A percentile compares a stretch with the other conserved stretches of the same genome.
These are phyloP conservation scores for Wickerhamomyces rabaulensis DNA, from an alignment of 805 yeast species.

Conservation along the genomic window DNA sequence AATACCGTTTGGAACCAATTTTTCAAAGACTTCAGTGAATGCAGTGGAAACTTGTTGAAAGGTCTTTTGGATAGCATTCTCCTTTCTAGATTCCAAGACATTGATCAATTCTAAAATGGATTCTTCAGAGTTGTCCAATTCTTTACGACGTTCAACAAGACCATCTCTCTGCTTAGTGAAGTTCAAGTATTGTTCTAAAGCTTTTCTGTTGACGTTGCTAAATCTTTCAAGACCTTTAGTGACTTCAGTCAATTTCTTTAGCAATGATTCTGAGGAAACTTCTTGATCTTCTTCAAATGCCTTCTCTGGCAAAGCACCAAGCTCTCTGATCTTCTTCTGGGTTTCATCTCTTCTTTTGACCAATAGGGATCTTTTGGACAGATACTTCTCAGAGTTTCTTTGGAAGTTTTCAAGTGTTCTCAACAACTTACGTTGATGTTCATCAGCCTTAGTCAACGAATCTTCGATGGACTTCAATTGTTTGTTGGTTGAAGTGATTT, in stretches of 20 bases:
- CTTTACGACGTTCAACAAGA: conserved; percentile 57
- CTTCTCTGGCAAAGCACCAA: conserved; percentile 89
- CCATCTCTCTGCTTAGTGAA: conserved; percentile 71
- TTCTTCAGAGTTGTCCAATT: conserved; percentile 60
- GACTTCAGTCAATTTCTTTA: conserved; percentile 46
- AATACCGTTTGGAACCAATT: conserved; percentile 76
- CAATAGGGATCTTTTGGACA: conserved; percentile 58
- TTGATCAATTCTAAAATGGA: conserved; percentile 70
- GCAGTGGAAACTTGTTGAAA: conserved; percentile 71
- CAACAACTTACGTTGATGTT: conserved; percentile 48
- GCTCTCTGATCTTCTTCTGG: conserved; percentile 65
- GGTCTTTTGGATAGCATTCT: conserved; percentile 73
- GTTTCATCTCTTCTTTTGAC: conserved; percentile 63
- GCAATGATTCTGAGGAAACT: conserved; percentile 45
- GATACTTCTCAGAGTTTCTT: conserved; percentile 56
- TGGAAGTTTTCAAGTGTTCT: conserved; percentile 56
- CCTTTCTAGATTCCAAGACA: conserved; percentile 71
- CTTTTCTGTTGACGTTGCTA: conserved; percentile 82
- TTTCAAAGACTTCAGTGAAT: conserved; percentile 70
- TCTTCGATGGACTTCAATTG: conserved; percentile 31
- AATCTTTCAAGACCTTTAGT: conserved; percentile 56
- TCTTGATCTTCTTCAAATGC: conserved; percentile 52
- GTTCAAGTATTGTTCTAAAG: conserved; percentile 73
- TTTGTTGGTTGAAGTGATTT: conserved; percentile 11
- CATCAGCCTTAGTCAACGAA: conserved; percentile 44